Conservation (phyloP, 2,329 filamentous ascomycete species). For the Davidsoniella virescens region DNA sequence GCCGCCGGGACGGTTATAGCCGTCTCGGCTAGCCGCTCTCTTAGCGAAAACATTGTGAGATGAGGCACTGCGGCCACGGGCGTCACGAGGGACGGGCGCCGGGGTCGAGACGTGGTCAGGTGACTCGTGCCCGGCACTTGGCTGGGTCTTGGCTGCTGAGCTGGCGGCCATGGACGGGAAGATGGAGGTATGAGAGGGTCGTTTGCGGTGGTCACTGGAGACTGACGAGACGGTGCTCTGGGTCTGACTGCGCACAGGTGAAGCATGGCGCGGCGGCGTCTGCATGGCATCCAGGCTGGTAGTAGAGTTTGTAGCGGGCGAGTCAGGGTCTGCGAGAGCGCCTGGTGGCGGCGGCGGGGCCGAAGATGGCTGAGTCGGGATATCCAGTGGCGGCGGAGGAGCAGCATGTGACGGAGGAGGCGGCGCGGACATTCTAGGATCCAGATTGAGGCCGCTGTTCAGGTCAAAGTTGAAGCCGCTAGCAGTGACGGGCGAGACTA, state of each 20-base stretch:
- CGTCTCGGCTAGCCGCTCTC: constrained; percentile 4
- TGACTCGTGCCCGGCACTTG: not conserved
- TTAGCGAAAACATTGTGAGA: constrained; percentile 7
- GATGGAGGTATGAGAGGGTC: not conserved
- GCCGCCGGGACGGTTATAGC: not conserved
- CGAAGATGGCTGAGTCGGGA: constrained; percentile 2
- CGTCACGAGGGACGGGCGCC: no score
- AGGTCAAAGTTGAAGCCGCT: not conserved
- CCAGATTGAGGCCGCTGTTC: not conserved
- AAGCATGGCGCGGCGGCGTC: constrained; percentile 8
- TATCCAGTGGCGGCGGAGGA: constrained; percentile 4
- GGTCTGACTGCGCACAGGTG: constrained; percentile 8
- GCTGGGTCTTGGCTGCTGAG: constrained; percentile 4
- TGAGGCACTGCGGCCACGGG: constrained; percentile 6
- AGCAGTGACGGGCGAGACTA: not conserved
- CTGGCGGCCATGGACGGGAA: constrained; percentile 2
- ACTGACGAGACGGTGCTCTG: constrained; percentile 10
- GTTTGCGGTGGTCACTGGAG: constrained; percentile 4
- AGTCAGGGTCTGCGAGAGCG: not conserved
- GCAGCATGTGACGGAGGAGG: constrained; percentile 2
- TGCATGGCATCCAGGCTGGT: constrained; percentile 4
- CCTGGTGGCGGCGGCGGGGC: constrained; percentile 1
- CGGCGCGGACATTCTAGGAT: not conserved
- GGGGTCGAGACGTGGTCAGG: no score
- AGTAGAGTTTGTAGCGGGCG: constrained; percentile 5